A percentile compares a stretch with the other conserved stretches of the same genome.
Evolutionary conservation across 1,139 yeast genomes (phyloP).

Genomic region (Blastobotrys indianensis): DNA sequence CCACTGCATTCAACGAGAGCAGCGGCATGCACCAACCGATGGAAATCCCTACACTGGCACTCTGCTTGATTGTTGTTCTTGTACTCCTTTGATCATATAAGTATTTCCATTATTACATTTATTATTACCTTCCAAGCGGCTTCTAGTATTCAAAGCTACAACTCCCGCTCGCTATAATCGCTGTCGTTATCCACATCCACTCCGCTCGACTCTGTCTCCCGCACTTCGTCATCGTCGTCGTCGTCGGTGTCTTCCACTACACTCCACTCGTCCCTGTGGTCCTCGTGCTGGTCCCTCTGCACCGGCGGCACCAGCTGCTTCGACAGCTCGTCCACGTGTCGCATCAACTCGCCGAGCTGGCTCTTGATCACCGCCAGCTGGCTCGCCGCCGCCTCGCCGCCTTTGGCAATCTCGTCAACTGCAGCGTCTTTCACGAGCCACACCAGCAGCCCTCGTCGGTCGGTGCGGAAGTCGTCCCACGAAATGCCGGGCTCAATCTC

Average conservation of each 20-base stretch:
- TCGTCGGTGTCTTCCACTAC: constrained; percentile 2
- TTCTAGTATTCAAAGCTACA: no score
- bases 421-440: background rate
- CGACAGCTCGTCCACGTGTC: background rate
- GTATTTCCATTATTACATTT: no score
- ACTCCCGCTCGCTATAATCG: no score
- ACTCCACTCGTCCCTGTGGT: background rate
- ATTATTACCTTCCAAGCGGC: no score
- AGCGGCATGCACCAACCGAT: no score
- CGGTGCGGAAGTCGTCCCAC: constrained; percentile 4
- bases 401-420: background rate
- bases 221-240: background rate
- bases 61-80: no score
- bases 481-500: constrained; percentile 4
- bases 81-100: no score
- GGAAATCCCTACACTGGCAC: no score
- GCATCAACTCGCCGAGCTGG: background rate
- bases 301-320: background rate
- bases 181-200: background rate
- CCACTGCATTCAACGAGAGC: no score
- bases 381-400: background rate
- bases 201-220: background rate
- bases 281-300: background rate
- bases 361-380: background rate
- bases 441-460: background rate